Percentiles rank a stretch among this genome's conserved stretches.
phyloP scores from a whole-genome alignment of 441 rosid genomes.

The Populus hybrid region DNA sequence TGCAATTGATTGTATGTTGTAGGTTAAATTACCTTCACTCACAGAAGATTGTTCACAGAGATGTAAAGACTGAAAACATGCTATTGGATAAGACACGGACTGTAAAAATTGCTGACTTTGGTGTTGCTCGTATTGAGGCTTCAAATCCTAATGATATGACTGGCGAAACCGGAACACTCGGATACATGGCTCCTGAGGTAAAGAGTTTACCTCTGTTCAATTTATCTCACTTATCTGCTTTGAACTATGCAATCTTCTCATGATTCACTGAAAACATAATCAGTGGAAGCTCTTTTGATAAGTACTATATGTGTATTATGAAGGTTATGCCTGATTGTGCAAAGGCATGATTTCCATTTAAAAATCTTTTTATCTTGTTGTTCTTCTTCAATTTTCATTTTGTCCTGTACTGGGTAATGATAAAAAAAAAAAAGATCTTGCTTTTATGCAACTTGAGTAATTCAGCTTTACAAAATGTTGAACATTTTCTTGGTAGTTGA shows the following conservation, averaged over 20 bases:
- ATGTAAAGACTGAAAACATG: conserved; percentile 97
- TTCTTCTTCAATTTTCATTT: neutral
- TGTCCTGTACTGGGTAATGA: neutral
- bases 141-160: conserved; percentile 98
- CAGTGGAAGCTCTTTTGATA: neutral
- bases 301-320: neutral
- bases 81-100: conserved; percentile 81
- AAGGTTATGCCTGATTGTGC: neutral
- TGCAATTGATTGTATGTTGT: conserved; percentile 17
- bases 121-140: conserved; percentile 95
- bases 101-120: conserved; percentile 91
- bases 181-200: conserved; percentile 99
- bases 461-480: neutral
- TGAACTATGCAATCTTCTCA: neutral
- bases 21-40: conserved; percentile 96
- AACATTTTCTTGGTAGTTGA: neutral
- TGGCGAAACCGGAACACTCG: conserved; percentile 96
- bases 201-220: neutral
- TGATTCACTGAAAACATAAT: neutral
- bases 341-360: neutral
- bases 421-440: neutral
- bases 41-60: conserved; percentile 93
- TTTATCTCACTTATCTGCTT: neutral
- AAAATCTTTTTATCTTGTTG: neutral
- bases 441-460: neutral